A percentile compares a stretch with the other conserved stretches of the same genome.
These are phyloP conservation scores for Escovopsis sp. DNA, from an alignment of 2,329 filamentous ascomycete species.

Conservation along the genomic window DNA sequence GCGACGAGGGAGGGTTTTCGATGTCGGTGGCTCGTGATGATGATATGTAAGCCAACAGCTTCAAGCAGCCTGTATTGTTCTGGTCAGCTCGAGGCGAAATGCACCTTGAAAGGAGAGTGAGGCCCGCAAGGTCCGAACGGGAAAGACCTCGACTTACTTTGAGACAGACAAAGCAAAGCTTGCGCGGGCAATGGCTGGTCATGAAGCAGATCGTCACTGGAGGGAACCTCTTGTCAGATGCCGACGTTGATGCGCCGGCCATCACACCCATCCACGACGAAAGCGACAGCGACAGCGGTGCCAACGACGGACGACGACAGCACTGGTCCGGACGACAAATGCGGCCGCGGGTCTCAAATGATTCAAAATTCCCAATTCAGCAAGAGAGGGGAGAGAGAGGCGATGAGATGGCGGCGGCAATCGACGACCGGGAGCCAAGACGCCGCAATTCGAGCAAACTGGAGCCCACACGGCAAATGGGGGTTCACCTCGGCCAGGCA, in stretches of 20 bases:
- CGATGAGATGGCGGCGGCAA: not conserved
- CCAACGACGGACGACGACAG: not conserved
- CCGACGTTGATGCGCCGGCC: not conserved
- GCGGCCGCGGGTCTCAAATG: no score
- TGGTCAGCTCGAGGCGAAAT: not conserved
- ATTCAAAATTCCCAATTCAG: no score
- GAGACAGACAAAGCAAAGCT: conserved; percentile 4
- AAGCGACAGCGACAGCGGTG: not conserved
- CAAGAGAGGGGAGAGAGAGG: no score
- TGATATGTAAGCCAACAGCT: not conserved
- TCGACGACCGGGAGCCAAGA: not conserved
- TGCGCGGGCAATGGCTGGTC: not conserved
- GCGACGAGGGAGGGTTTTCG: not conserved
- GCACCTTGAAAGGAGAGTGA: not conserved
- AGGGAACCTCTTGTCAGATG: not conserved
- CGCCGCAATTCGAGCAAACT: not conserved
- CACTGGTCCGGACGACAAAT: no score
- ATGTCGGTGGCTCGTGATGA: not conserved
- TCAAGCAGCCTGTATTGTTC: not conserved
- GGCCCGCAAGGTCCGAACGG: not conserved
- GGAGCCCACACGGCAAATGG: not conserved
- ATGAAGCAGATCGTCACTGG: not conserved
- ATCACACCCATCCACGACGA: not conserved
- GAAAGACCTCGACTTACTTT: conserved; percentile 4
- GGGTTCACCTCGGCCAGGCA: not conserved